Base-by-base conservation (phyloP, 2,329 filamentous ascomycete species). In the Clonostachys chloroleuca region DNA sequence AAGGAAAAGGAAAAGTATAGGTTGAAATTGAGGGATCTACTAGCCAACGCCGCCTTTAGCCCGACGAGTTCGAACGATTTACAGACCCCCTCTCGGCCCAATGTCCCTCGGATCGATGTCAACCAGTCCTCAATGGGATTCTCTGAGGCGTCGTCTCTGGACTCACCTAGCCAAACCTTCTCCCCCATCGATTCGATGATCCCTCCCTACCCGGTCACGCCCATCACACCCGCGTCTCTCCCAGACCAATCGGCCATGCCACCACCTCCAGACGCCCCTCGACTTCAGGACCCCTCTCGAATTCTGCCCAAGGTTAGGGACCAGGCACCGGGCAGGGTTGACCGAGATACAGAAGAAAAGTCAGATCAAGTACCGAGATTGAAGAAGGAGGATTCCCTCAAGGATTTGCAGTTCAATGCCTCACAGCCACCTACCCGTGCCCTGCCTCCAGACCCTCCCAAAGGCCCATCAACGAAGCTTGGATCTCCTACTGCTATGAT, bases 1-100 rank as follows among this genome's bases (percentile, higher is more conserved):
- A 95, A 95, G 63, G 94, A 97, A 56, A 96, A 96, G 67, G 92
- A 97, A 55, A 86, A 87, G 57, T 97, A 97, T 62, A 84, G 89
- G 57, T 92, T 86, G 65, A 96, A 94, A 66, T 64, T 95, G 40
- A 96, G 95, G 66, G 92, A 97, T 47, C 62, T 66, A 12, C 54
- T 64, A 5, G 57, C 67, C 4, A 57, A 52, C 18, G 52, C 60
- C 4, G 57, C 60, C n/a, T 54, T 58, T n/a, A 30, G 24, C 18
- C 24, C 24, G 30, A 34, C 39, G 30, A 37, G 45, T 16, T 18
- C 17, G 17, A 45, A 18, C 43, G 13, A 16, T n/a, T 36, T 16
- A 20, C 30, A 36, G 20, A 30, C 43, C 24, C 37, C 24, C 14
- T 13, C 46, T 33, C 41, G 34, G 20, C 42, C 14, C 14, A 18